Percentiles rank a stretch among this genome's conserved stretches.
Evolutionary conservation across 140 eudicot species (phyloP).

Genomic region (Cichorium intybus): DNA sequence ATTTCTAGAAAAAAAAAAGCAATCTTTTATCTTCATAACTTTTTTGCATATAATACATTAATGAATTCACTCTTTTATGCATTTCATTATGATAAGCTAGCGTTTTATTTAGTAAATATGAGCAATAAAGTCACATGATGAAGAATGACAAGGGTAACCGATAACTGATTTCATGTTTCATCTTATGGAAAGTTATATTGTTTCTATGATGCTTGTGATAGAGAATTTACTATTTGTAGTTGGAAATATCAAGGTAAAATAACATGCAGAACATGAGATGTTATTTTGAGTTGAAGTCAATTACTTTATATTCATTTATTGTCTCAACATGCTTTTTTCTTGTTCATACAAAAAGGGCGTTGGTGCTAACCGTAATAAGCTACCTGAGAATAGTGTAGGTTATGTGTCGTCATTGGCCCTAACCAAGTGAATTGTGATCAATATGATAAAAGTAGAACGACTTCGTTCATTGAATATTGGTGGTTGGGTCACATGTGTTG

Average conservation of each 20-base stretch:
- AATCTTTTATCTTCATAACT: not conserved
- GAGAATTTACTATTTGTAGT: not conserved
- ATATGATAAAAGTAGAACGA: not conserved
- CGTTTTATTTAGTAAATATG: too few species aligned
- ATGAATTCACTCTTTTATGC: not conserved
- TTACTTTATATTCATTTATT: not conserved
- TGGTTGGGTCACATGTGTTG: constrained; percentile 32
- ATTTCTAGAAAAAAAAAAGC: not conserved
- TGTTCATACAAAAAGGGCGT: constrained; percentile 4
- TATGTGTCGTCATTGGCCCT: not conserved
- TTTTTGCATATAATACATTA: not conserved
- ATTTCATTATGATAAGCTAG: not conserved
- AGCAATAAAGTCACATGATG: too few species aligned
- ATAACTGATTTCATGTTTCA: too few species aligned
- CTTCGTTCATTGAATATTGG: constrained; percentile 13
- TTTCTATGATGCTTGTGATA: not conserved
- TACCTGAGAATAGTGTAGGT: not conserved
- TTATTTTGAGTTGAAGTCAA: not conserved
- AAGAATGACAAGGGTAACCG: not conserved
- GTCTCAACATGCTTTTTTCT: constrained; percentile 1
- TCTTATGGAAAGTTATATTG: not conserved
- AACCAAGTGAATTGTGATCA: not conserved
- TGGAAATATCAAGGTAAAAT: not conserved
- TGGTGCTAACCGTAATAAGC: not conserved
- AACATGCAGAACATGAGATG: constrained; percentile 1